These are phyloP conservation scores for Hericium erinaceus DNA, from an alignment of 768 basidiomycete species.

Conservation along the genomic window DNA sequence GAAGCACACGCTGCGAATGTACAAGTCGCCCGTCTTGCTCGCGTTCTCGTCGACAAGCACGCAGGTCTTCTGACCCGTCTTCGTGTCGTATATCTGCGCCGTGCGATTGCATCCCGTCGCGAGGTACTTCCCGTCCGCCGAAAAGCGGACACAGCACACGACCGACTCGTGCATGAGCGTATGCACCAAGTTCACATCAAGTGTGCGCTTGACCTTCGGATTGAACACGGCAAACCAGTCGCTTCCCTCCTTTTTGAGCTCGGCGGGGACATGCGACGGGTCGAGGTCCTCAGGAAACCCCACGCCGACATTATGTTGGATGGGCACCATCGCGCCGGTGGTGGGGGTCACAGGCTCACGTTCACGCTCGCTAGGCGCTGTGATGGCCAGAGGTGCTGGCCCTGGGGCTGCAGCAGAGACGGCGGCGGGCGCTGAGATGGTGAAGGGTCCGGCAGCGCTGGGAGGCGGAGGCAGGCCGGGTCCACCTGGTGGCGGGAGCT, in stretches of 20 bases:
- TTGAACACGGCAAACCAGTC: slow-evolving; percentile 92
- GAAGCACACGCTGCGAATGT: slow-evolving; percentile 82
- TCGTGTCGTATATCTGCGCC: slow-evolving; percentile 91
- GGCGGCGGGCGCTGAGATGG: background rate
- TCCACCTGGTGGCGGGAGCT: slow-evolving; percentile 10
- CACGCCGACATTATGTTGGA: slow-evolving; percentile 7
- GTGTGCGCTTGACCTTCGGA: slow-evolving; percentile 62
- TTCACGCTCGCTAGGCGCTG: background rate
- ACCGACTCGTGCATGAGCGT: slow-evolving; percentile 91
- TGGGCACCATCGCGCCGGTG: slow-evolving; percentile 10
- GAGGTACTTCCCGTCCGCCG: slow-evolving; percentile 84
- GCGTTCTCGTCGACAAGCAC: slow-evolving; percentile 72
- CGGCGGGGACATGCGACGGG: slow-evolving; percentile 36
- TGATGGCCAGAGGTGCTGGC: no score
- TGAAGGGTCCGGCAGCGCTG: slow-evolving; percentile 13
- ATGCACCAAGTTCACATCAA: slow-evolving; percentile 77
- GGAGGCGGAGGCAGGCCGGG: slow-evolving; percentile 15
- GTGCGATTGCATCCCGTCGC: slow-evolving; percentile 96
- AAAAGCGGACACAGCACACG: slow-evolving; percentile 89
- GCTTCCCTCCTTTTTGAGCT: slow-evolving; percentile 61
- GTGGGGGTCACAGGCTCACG: background rate
- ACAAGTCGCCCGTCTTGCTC: slow-evolving; percentile 70
- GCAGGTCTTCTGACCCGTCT: slow-evolving; percentile 75
- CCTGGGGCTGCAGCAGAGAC: background rate
- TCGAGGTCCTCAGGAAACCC: slow-evolving; percentile 42